Conservation (phyloP, 495 filamentous ascomycete genomes). For the Venustampulla echinocandica region DNA sequence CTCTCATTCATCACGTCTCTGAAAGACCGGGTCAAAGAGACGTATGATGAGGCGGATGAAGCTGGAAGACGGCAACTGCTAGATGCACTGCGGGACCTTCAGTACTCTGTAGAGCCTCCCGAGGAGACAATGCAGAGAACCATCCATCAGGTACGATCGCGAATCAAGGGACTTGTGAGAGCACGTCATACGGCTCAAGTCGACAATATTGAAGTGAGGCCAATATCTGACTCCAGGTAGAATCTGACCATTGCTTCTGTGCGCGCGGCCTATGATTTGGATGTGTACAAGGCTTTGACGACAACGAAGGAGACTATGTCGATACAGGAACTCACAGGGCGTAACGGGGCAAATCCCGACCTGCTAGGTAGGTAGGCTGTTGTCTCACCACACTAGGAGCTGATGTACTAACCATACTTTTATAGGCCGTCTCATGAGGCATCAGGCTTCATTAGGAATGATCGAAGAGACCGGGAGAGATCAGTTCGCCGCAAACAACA, state of each 20-base stretch:
- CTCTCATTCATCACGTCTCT: neutral
- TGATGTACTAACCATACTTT: neutral
- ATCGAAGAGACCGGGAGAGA: neutral
- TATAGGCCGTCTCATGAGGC: neutral
- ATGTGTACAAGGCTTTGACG: neutral
- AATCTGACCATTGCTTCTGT: neutral
- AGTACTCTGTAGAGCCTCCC: neutral
- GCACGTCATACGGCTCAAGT: neutral
- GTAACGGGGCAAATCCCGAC: neutral
- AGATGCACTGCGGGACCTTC: neutral
- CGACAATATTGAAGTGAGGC: neutral
- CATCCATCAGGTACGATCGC: neutral
- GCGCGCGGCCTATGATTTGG: neutral
- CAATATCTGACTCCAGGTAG: neutral
- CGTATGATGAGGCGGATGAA: neutral
- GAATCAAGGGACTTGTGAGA: neutral
- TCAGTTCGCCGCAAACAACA: neutral
- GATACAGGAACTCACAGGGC: neutral
- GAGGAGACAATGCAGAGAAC: neutral
- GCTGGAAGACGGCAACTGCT: neutral
- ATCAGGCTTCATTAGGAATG: neutral
- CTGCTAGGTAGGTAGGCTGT: neutral
- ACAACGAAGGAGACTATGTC: neutral
- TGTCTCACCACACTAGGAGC: neutral
- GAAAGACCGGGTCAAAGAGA: neutral